Percentiles rank a stretch among this genome's conserved stretches.
Conservation (phyloP, 2,329 filamentous ascomycete genomes). For the Hymenoscyphus occultus region DNA sequence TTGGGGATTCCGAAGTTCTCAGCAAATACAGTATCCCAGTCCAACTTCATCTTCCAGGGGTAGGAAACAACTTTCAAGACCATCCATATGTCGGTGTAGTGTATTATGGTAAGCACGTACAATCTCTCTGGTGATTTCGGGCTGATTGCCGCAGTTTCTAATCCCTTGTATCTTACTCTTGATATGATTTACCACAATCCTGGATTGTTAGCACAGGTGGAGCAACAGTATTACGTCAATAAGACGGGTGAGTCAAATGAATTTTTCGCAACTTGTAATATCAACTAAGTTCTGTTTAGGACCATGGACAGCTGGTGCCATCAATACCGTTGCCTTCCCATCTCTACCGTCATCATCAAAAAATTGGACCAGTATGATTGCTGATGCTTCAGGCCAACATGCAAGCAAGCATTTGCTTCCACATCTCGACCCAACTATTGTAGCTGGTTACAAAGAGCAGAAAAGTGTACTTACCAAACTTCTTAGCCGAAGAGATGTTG, state of each 20-base stretch:
- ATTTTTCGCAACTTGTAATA: not conserved
- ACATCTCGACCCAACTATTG: constrained; percentile 24
- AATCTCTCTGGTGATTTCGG: not conserved
- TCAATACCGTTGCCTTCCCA: constrained; percentile 32
- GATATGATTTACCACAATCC: constrained; percentile 23
- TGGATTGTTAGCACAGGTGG: constrained; percentile 18
- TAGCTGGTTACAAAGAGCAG: constrained; percentile 27
- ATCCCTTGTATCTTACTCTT: constrained; percentile 26
- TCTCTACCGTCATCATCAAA: constrained; percentile 26
- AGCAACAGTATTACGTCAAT: constrained; percentile 30
- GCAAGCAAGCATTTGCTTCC: constrained; percentile 21
- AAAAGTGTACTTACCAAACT: constrained; percentile 22
- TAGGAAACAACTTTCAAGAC: constrained; percentile 60
- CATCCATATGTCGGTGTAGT: constrained; percentile 39
- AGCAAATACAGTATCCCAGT: constrained; percentile 46
- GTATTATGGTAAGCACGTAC: constrained; percentile 25
- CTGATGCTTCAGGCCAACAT: constrained; percentile 22
- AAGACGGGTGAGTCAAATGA: constrained; percentile 25
- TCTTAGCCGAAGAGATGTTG: constrained; percentile 22
- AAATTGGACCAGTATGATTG: constrained; percentile 24
- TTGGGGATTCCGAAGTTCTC: constrained; percentile 43
- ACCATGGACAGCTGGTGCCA: constrained; percentile 29
- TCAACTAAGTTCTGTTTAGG: constrained; percentile 17
- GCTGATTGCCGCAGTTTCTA: constrained; percentile 24
- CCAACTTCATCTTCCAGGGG: constrained; percentile 55